A percentile compares a stretch with the other conserved stretches of the same genome.
Evolutionary conservation across 371 early-diverging fungal genomes (phyloP).

Genomic region (Entomophthora muscae): DNA sequence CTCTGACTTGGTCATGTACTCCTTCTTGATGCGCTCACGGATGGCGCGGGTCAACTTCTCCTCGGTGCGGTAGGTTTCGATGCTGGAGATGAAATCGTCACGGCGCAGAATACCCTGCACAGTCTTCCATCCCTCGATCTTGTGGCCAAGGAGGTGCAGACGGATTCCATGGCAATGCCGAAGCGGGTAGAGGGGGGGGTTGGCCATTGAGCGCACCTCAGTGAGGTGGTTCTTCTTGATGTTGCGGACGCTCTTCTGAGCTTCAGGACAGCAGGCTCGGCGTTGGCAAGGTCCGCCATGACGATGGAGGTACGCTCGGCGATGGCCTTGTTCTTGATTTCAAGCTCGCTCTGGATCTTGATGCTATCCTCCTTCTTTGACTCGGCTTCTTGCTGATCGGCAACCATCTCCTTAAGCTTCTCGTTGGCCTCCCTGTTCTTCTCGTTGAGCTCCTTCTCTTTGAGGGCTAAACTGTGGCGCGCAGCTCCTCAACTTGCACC

Average conservation of each 20-base stretch:
- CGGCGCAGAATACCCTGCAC: constrained; percentile 82
- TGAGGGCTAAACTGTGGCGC: constrained; percentile 72
- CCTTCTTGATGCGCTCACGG: constrained; percentile 56
- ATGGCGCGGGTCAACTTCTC: constrained; percentile 45
- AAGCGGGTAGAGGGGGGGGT: constrained; percentile 94
- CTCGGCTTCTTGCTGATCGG: constrained; percentile 91
- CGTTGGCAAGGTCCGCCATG: constrained; percentile 76
- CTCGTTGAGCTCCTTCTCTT: constrained; percentile 69
- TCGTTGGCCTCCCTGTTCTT: constrained; percentile 87
- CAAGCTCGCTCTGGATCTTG: constrained; percentile 60
- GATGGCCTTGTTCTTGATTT: constrained; percentile 57
- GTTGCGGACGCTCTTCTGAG: constrained; percentile 72
- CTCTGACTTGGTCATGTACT: constrained; percentile 62
- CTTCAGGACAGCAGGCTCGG: constrained; percentile 97
- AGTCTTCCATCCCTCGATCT: constrained; percentile 66
- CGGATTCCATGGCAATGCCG: constrained; percentile 93
- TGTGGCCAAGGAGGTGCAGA: constrained; percentile 89
- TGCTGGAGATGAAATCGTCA: constrained; percentile 95
- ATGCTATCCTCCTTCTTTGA: constrained; percentile 70
- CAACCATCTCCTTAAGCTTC: constrained; percentile 90
- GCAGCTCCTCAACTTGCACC: constrained; percentile 86
- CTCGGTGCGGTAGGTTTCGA: constrained; percentile 87
- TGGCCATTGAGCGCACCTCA: constrained; percentile 97
- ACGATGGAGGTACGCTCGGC: constrained; percentile 65
- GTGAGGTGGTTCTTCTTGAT: constrained; percentile 94